Evolutionary conservation across 2,329 filamentous ascomycete species (phyloP), one percentile per base, ranked within the genome.

Genomic region (Aspergillus jensenii): DNA sequence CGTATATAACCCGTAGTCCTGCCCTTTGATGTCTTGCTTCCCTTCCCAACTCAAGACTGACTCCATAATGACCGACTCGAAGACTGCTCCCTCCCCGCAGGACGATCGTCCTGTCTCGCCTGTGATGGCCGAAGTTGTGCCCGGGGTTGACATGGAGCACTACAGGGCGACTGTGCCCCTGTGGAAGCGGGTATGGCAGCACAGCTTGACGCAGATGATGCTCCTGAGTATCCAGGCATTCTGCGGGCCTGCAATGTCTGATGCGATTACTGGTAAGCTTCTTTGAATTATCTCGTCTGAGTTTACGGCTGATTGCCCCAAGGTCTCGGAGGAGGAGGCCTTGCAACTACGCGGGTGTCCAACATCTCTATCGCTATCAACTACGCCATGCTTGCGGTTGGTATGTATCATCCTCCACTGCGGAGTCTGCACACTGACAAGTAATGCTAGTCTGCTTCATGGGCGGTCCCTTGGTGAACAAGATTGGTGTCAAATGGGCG

Each of bases 131-230:
- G 49, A 52, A 11, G 9, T 41, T 21, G 37, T 27, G 7, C 23
- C 25, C 1, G 49, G 49, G 12, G 65, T 80, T 50, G 72, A 79
- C 52, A 76, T 79, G 17, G 52, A 52, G n/a, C 27, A 43, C 19
- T 51, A 51, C 44, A 44, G 35, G 3, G 53, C 43, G 4, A 52
- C 35, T 12, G 37, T 60, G 1, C 78, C 78, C 1, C 58, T 68
- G 4, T 81, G 78, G 78, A 79, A 78, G 60, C 72, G 76, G 3
- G 61, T 80, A 4, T 77, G 76, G 68, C 76, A 78, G 59, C 76
- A 81, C 61, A 80, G 78, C 61, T 70, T 81, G 62, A 81, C 78
- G 5, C 78, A 81, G 66, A 81, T 81, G 79, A 65, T 81, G 63
- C 68, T 80, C 4, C 64, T 81, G 11, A 80, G 78, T 41, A 65